Conservation (phyloP, 2,329 filamentous ascomycete species). For the Xylariaceae sp. region DNA sequence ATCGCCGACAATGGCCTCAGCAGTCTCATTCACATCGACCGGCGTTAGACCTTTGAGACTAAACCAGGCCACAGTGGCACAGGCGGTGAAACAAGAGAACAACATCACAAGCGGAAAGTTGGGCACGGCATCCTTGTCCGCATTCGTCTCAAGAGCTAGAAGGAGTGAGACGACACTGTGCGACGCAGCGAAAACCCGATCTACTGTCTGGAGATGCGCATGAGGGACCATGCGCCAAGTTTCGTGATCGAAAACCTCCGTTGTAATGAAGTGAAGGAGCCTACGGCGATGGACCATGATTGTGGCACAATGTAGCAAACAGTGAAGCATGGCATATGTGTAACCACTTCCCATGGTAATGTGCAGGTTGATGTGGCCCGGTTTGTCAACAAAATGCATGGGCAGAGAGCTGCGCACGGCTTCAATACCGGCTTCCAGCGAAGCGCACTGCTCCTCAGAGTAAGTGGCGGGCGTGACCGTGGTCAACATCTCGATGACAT, state of each 20-base stretch:
- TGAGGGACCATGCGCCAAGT: constrained; percentile 58
- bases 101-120: constrained; percentile 70
- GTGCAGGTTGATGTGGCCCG: constrained; percentile 66
- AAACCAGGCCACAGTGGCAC: constrained; percentile 66
- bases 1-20: constrained; percentile 62
- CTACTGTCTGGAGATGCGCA: constrained; percentile 58
- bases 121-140: constrained; percentile 64
- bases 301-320: constrained; percentile 65
- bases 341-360: constrained; percentile 70
- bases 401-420: constrained; percentile 60
- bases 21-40: constrained; percentile 62
- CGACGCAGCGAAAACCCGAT: constrained; percentile 64
- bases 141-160: constrained; percentile 60
- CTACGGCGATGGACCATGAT: constrained; percentile 67
- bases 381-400: constrained; percentile 67
- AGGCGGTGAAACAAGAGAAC: constrained; percentile 67
- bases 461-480: constrained; percentile 59
- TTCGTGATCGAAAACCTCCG: constrained; percentile 59
- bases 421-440: constrained; percentile 62
- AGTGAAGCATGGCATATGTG: constrained; percentile 69
- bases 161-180: constrained; percentile 65
- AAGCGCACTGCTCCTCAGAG: constrained; percentile 59
- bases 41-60: constrained; percentile 67
- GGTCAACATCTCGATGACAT: constrained; percentile 67
- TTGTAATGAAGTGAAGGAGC: constrained; percentile 63